These are phyloP conservation scores for Cajanus cajan DNA, from an alignment of 306 rosid species.

Conservation along the genomic window DNA sequence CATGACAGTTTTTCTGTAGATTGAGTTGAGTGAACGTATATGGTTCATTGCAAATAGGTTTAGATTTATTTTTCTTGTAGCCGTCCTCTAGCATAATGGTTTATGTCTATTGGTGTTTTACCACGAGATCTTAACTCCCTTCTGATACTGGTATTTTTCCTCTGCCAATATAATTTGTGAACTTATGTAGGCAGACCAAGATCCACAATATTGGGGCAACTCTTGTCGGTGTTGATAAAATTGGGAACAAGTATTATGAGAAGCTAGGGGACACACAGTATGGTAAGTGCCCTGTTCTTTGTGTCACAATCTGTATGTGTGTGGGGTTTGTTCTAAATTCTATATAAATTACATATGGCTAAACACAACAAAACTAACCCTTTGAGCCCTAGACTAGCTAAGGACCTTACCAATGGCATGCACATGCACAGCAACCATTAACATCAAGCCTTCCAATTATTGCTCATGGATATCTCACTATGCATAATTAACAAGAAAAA, in stretches of 20 bases:
- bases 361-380: neutral
- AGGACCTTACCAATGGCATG: neutral
- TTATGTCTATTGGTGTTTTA: neutral
- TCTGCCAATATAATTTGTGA: conserved; percentile 24
- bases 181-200: conserved; percentile 82
- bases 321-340: neutral
- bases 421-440: neutral
- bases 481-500: neutral
- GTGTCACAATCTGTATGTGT: neutral
- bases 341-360: neutral
- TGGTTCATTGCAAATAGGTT: neutral
- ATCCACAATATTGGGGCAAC: conserved; percentile 92
- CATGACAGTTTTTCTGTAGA: neutral
- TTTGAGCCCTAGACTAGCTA: conserved; percentile 1
- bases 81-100: neutral
- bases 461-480: neutral
- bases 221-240: conserved; percentile 88
- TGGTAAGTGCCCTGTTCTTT: conserved; percentile 53
- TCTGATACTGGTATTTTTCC: neutral
- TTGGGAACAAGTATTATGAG: conserved; percentile 93
- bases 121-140: neutral
- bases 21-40: neutral
- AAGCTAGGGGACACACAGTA: conserved; percentile 53
- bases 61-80: neutral
- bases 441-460: conserved; percentile 7